Evolutionary conservation across 768 basidiomycete genomes (phyloP).

Genomic region (Lactarius sanguifluus): DNA sequence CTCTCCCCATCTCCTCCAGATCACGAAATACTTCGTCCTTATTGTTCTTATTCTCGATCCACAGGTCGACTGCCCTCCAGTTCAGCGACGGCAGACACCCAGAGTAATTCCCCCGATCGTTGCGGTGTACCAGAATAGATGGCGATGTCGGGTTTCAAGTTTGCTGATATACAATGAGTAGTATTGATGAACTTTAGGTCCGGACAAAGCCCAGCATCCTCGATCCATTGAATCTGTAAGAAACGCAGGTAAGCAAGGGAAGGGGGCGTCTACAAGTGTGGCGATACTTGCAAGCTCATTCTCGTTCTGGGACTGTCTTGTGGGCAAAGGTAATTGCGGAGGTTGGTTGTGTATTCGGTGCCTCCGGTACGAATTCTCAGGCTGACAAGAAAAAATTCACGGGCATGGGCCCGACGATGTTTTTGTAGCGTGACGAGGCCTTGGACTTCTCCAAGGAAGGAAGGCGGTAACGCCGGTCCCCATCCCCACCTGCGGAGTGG

Average conservation of each 20-base stretch:
- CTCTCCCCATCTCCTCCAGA: no score
- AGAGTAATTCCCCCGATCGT: neutral
- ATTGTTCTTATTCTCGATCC: neutral
- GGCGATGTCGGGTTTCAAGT: conserved; percentile 8
- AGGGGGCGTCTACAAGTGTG: neutral
- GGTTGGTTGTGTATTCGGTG: neutral
- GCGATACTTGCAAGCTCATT: neutral
- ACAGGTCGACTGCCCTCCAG: neutral
- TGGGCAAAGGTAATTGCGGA: neutral
- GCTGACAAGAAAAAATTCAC: neutral
- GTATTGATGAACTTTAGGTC: conserved; percentile 3
- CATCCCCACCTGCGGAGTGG: no score
- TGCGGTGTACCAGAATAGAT: neutral
- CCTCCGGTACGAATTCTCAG: neutral
- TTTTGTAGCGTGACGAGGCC: neutral
- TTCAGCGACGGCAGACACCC: neutral
- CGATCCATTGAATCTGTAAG: neutral
- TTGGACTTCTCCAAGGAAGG: no score
- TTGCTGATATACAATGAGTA: neutral
- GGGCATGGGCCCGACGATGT: conserved; percentile 11
- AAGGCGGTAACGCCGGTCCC: no score
- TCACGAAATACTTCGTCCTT: neutral
- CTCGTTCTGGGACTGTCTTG: conserved; percentile 2
- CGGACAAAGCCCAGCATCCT: neutral
- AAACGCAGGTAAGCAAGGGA: neutral